phyloP scores from a whole-genome alignment of 169 alveolate genomes.

The Plasmodium vinckei region DNA sequence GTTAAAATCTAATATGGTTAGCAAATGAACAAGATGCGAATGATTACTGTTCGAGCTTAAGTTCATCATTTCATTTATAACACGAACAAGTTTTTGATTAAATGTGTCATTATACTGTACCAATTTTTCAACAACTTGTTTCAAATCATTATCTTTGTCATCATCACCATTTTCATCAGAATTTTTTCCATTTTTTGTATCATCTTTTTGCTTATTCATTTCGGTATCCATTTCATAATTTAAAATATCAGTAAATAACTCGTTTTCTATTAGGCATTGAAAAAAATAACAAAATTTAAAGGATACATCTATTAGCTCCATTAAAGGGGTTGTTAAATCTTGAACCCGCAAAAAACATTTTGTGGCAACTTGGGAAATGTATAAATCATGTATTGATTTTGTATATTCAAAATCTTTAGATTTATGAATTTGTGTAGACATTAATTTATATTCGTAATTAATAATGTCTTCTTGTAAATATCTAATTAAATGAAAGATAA shows the following conservation, averaged over 20 bases:
- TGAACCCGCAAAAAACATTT: constrained; percentile 74
- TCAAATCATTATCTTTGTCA: constrained; percentile 49
- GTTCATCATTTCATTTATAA: constrained; percentile 70
- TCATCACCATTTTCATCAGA: constrained; percentile 11
- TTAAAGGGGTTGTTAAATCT: constrained; percentile 60
- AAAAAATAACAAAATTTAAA: constrained; percentile 76
- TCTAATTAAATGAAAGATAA: constrained; percentile 59
- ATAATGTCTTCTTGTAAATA: constrained; percentile 77
- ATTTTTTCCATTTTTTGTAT: not conserved
- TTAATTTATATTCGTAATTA: constrained; percentile 65
- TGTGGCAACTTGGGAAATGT: constrained; percentile 75
- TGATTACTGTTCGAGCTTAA: constrained; percentile 66
- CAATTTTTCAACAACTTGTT: constrained; percentile 69
- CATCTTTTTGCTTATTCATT: not conserved
- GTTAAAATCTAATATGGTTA: constrained; percentile 69
- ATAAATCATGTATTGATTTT: constrained; percentile 73
- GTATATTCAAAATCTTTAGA: constrained; percentile 78
- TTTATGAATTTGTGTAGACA: constrained; percentile 73
- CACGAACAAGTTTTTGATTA: constrained; percentile 47
- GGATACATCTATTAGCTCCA: constrained; percentile 49
- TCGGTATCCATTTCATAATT: constrained; percentile 51
- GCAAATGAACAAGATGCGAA: constrained; percentile 61
- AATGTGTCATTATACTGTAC: constrained; percentile 70
- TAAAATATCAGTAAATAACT: constrained; percentile 70
- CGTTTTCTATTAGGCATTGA: constrained; percentile 75